Evolutionary conservation across 140 eudicot genomes (phyloP).

Genomic region (Flaveria floridana): DNA sequence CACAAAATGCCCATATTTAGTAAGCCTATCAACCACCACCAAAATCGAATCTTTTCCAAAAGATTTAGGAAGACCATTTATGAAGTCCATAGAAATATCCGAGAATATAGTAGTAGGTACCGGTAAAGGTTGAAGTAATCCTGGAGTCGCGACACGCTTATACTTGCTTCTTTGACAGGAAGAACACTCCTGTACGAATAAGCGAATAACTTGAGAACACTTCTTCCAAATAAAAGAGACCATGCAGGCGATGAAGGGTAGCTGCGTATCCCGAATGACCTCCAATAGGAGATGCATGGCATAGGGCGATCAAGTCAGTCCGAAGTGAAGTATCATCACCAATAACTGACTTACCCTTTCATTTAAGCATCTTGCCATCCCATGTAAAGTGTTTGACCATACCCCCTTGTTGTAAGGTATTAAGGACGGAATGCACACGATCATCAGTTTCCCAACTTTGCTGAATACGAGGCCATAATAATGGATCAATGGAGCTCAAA

Average conservation of each 20-base stretch:
- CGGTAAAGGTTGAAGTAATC: neutral
- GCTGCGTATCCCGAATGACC: neutral
- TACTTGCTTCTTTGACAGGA: neutral
- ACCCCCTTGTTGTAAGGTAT: neutral
- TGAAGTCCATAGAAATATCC: neutral
- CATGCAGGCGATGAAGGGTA: neutral
- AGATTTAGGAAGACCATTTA: too few species aligned
- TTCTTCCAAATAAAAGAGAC: neutral
- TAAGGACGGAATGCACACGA: neutral
- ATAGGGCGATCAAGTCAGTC: too few species aligned
- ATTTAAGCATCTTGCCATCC: neutral
- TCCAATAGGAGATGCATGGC: neutral
- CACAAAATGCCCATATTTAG: too few species aligned
- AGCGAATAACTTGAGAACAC: neutral
- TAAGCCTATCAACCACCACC: too few species aligned
- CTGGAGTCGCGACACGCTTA: neutral
- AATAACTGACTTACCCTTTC: neutral
- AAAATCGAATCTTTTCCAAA: too few species aligned
- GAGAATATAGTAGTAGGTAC: neutral
- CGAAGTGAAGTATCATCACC: neutral
- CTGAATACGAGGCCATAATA: neutral
- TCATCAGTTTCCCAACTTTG: neutral
- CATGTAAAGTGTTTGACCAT: neutral
- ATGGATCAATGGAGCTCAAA: neutral
- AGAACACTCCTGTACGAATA: neutral